phyloP scores from a whole-genome alignment of 805 yeast genomes.

The Naumovozyma baii region DNA sequence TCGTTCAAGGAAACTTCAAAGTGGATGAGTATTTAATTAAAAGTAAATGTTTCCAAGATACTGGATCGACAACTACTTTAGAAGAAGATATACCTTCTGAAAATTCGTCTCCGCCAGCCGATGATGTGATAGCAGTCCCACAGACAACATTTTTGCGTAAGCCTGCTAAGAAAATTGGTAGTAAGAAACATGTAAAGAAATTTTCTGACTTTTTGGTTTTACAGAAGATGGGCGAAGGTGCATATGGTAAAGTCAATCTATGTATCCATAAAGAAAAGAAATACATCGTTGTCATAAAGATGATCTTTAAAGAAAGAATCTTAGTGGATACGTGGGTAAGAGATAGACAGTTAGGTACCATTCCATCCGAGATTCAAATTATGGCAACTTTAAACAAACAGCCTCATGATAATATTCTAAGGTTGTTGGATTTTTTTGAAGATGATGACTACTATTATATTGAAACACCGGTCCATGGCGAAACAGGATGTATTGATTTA shows the following conservation, averaged over 20 bases:
- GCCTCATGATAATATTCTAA: slow-evolving; percentile 83
- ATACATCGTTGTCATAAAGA: slow-evolving; percentile 70
- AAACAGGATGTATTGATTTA: slow-evolving; percentile 79
- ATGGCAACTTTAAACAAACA: slow-evolving; percentile 68
- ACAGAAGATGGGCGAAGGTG: slow-evolving; percentile 89
- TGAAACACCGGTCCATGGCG: slow-evolving; percentile 88
- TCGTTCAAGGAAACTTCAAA: slow-evolving; percentile 28
- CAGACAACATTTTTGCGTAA: slow-evolving; percentile 11
- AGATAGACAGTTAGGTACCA: slow-evolving; percentile 81
- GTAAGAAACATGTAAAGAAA: slow-evolving; percentile 57
- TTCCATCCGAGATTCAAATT: slow-evolving; percentile 92
- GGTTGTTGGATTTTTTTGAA: slow-evolving; percentile 84
- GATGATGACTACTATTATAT: slow-evolving; percentile 83
- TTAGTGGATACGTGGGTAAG: slow-evolving; percentile 96
- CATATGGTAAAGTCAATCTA: slow-evolving; percentile 86
- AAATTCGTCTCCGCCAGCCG: not conserved
- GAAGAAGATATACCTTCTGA: not conserved
- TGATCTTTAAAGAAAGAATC: slow-evolving; percentile 85
- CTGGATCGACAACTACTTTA: slow-evolving; percentile 3
- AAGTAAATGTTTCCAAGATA: slow-evolving; percentile 10
- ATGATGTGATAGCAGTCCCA: slow-evolving; percentile 1
- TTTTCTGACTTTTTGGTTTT: slow-evolving; percentile 60
- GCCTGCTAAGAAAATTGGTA: slow-evolving; percentile 43
- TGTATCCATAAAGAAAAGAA: slow-evolving; percentile 57
- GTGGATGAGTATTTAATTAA: slow-evolving; percentile 26